Percentiles rank a stretch among this genome's conserved stretches.
Evolutionary conservation across 345 rosid genomes (phyloP).

Genomic region (Eutrema japonicum): DNA sequence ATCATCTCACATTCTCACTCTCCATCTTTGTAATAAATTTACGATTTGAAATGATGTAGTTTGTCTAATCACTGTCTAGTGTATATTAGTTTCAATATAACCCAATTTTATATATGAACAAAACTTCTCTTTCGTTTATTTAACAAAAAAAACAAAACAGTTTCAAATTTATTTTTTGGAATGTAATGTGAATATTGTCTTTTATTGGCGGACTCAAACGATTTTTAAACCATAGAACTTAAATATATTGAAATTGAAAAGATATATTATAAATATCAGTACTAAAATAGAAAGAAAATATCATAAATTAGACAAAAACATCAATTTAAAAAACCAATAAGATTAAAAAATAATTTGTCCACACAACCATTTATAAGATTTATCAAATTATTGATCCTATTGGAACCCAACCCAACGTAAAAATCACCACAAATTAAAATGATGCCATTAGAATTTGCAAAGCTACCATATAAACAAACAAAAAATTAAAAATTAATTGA

Average conservation of each 20-base stretch:
- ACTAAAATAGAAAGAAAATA: background rate
- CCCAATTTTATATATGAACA: conserved; percentile 37
- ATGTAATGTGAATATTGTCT: conserved; percentile 13
- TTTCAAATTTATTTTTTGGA: background rate
- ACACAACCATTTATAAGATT: background rate
- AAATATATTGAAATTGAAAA: no score
- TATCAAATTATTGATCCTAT: background rate
- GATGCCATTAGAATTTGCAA: no score
- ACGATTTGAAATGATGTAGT: conserved; percentile 28
- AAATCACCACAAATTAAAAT: no score
- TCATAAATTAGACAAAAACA: background rate
- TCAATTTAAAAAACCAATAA: background rate
- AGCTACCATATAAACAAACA: no score
- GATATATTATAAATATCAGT: background rate
- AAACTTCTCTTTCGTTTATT: conserved; percentile 31
- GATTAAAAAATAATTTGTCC: background rate
- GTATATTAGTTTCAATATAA: conserved; percentile 29
- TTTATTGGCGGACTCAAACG: no score
- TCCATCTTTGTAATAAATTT: background rate
- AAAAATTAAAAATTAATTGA: no score
- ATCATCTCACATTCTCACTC: conserved; percentile 16
- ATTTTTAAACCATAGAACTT: no score
- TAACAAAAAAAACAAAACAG: background rate
- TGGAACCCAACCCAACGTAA: background rate
- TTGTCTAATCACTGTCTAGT: conserved; percentile 34